Base-by-base conservation (phyloP, 257 asterid genomes). In the Plantago elongata region DNA sequence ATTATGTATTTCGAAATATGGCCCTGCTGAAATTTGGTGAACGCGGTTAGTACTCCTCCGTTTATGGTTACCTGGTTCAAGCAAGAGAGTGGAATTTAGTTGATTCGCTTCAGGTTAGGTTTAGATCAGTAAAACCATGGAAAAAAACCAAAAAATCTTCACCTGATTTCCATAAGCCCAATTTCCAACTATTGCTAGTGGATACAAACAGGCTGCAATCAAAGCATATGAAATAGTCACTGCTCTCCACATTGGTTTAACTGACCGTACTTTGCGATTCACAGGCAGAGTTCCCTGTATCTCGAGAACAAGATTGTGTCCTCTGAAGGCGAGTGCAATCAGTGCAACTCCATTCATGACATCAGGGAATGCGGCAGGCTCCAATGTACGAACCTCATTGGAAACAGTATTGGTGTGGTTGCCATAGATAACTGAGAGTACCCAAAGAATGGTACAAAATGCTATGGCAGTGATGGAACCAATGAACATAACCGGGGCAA, bases 281-380 rank as follows among this genome's bases (percentile, higher is more conserved):
- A 78, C 9, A 3, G 90, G 87, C 16, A 83, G 22, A 8, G 96
- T 89, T 13, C 96, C 90, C 88, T 83, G 90, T 63, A 89, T 83
- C 73, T 83, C 96, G 5, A 86, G 74, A 34, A 89, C 80, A 1
- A 89, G 75, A 70, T 89, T 89, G 62, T 89, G 96, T 12, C 97
- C 97, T 69, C 88, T 72, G 52, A 87, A 87, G 59, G 84, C 70
- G 54, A 80, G 74, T 40, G 81, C 77, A 13, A 80, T 73, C 50
- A 82, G 46, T 56, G 79, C 87, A 9, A 82, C 30, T 2, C 78
- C 85, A 64, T 72, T 79, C 22, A 84, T 43, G 13, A 77, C 77
- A 13, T 65, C 30, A 3, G 84, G 81, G 18, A 78, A 27, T 54
- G 61, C 49, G 50, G 3, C 57, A 16, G 2, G 48, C 4, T 61